Evolutionary conservation across 139 green algal genomes (phyloP), one percentile per base, ranked within the genome.

Genomic region (Tetraselmis striata): DNA sequence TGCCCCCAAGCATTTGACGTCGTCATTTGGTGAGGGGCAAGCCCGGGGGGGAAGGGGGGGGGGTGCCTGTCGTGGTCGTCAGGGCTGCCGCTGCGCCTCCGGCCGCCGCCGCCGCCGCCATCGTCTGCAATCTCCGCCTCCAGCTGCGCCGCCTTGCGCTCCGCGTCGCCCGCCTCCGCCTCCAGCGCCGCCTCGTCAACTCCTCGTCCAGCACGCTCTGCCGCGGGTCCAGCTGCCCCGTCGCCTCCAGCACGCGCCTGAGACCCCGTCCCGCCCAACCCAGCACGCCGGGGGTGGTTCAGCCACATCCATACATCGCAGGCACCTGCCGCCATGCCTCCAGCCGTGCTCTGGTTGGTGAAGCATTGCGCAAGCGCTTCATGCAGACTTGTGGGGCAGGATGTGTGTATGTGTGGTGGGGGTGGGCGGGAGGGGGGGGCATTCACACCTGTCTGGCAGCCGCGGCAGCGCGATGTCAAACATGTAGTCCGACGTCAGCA

Each of bases 381-480:
- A 77, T 2, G 32, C 45, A 59, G 28, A 2, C 27, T 27, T 30
- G 29, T 26, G n/a, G n/a, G 59, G 77, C 24, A 84, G n/a, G 30
- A 80, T 5, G 26, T 83, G 59, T 23, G 75, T 11, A 23, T 23
- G 75, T 30, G 22, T 23, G 27, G 28, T 30, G 27, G 27, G 75
- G 25, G 11, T 18, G 28, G n/a, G 11, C n/a, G n/a, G 75, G 75
- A 23, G 75, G 75, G n/a, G 75, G 11, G n/a, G n/a, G n/a, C n/a
- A n/a, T n/a, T 18, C 84, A 18, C 77, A 90, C 88, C 94, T 92
- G 26, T 81, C 32, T 0, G 94, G 93, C 77, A 98, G 88, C 59
- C 95, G 90, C 0, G 96, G 96, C 79, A 99, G 89, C 0, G 96
- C 89, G 23, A 98, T 96, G 87, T 98, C 94, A 84, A 98, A 99